Evolutionary conservation across 148 eudicot species (phyloP).

Genomic region (Chenopodium berlandieri): DNA sequence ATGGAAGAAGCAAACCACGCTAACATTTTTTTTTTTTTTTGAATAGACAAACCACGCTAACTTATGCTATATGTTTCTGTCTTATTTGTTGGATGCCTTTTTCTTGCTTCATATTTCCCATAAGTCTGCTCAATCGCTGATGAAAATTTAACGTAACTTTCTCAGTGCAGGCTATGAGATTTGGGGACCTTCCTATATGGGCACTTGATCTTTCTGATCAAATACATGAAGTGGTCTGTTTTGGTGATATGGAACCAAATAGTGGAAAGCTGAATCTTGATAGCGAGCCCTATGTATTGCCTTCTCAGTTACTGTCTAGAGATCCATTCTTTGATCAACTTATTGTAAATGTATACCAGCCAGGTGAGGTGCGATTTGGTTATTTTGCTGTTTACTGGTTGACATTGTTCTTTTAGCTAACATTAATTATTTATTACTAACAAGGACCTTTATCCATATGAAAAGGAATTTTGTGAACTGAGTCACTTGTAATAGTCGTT

Average conservation of each 20-base stretch:
- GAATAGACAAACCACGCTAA: no score
- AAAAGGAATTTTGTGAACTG: neutral
- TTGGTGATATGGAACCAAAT: conserved; percentile 30
- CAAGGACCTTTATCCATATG: neutral
- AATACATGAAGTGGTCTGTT: conserved; percentile 45
- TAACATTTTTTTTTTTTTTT: no score
- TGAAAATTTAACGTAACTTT: neutral
- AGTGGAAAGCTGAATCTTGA: conserved; percentile 17
- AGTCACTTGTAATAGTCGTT: neutral
- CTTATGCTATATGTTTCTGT: neutral
- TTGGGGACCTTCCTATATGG: conserved; percentile 81
- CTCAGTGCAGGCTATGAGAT: conserved; percentile 73
- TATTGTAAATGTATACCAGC: conserved; percentile 69
- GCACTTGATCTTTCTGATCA: conserved; percentile 58
- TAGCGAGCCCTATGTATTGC: conserved; percentile 40
- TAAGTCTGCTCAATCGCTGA: neutral
- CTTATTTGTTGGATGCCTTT: neutral
- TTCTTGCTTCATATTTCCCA: neutral
- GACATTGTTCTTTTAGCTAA: neutral
- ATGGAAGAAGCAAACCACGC: neutral
- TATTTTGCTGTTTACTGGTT: conserved; percentile 2
- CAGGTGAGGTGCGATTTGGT: conserved; percentile 85
- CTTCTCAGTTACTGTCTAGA: conserved; percentile 61
- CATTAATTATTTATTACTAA: neutral
- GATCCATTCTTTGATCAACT: conserved; percentile 81